Conservation (phyloP, 345 rosid species). For the Gossypium bickii region DNA sequence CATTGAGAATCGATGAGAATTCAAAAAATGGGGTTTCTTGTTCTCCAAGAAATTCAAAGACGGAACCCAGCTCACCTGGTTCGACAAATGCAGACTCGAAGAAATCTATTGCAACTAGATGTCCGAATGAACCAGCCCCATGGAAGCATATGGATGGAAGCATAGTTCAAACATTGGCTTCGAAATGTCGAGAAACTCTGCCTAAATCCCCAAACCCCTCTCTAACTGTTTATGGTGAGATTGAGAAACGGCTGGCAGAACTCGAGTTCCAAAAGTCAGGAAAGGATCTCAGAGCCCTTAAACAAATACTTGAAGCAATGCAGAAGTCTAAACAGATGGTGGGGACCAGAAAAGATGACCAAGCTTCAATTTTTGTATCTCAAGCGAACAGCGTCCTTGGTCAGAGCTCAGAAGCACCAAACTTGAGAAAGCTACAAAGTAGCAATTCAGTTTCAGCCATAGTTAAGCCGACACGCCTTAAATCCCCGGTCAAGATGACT, state of each 20-base stretch:
- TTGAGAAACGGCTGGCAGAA: slow-evolving; percentile 73
- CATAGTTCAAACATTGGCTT: slow-evolving; percentile 38
- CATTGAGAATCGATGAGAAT: slow-evolving; percentile 30
- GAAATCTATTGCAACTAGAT: slow-evolving; percentile 43
- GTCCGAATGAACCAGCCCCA: slow-evolving; percentile 62
- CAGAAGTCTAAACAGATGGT: slow-evolving; percentile 50
- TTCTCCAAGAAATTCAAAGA: slow-evolving; percentile 46
- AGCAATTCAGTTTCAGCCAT: slow-evolving; percentile 31
- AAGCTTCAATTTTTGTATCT: slow-evolving; percentile 24
- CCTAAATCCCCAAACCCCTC: slow-evolving; percentile 27
- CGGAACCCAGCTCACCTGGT: slow-evolving; percentile 40
- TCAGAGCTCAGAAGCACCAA: slow-evolving; percentile 30
- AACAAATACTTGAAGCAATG: slow-evolving; percentile 88
- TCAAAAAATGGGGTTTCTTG: slow-evolving; percentile 34
- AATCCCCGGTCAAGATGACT: slow-evolving; percentile 48
- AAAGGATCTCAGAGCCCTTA: slow-evolving; percentile 87
- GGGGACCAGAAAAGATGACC: slow-evolving; percentile 40
- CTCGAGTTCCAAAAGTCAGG: slow-evolving; percentile 75
- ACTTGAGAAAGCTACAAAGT: slow-evolving; percentile 17
- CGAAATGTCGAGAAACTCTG: slow-evolving; percentile 25
- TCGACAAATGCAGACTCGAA: slow-evolving; percentile 38
- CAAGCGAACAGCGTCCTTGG: slow-evolving; percentile 26
- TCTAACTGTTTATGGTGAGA: slow-evolving; percentile 66
- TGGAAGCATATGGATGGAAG: slow-evolving; percentile 59
- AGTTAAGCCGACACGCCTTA: slow-evolving; percentile 39